Evolutionary conservation across 2,329 filamentous ascomycete genomes (phyloP), one percentile per base, ranked within the genome.

Genomic region (Colletotrichum trifolii): DNA sequence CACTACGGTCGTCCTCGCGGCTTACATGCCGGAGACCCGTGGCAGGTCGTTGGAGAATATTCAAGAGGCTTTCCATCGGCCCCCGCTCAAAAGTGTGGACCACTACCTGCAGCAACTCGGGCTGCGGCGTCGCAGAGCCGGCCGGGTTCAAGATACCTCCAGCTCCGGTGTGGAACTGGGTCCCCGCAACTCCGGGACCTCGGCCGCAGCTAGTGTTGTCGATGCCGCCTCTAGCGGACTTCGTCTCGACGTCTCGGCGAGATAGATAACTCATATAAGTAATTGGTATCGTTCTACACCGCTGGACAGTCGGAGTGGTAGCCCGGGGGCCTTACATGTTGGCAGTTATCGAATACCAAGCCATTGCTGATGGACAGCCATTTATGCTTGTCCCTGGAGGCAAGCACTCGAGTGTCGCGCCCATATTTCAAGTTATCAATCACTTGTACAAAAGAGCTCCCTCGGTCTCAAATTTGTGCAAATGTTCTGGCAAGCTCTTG

Each of bases 41-140:
- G 79, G 81, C 0, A 73, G 74, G 7, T 78, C 74, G 7, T 70
- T 83, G 2, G 79, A 81, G 34, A 77, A 74, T 6, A 82, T 82
- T n/a, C 79, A 85, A 54, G 74, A 78, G 11, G 79, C 80, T 0
- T 52, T 57, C 11, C 33, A 55, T 25, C 42, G 53, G 11, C 53
- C 53, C 1, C 54, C 54, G 35, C 43, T 57, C 11, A 49, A 57
- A 12, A 45, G 54, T 4, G 11, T 57, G 34, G 54, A 39, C 2
- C 54, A 57, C 36, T 57, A 57, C 9, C 0, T 57, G 43, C 9
- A 33, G 11, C 54, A 15, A 5, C 3, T 57, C 5, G 36, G 34
- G 3, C 54, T 36, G 15, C 11, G 45, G 2, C 54, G 34, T 45
- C 35, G 43, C 1, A 25, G n/a, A 2, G 8, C 35, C 15, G 12